A percentile compares a stretch with the other conserved stretches of the same genome.
These are phyloP conservation scores for Termitomyces sp. DNA, from an alignment of 768 basidiomycete genomes.

Conservation along the genomic window DNA sequence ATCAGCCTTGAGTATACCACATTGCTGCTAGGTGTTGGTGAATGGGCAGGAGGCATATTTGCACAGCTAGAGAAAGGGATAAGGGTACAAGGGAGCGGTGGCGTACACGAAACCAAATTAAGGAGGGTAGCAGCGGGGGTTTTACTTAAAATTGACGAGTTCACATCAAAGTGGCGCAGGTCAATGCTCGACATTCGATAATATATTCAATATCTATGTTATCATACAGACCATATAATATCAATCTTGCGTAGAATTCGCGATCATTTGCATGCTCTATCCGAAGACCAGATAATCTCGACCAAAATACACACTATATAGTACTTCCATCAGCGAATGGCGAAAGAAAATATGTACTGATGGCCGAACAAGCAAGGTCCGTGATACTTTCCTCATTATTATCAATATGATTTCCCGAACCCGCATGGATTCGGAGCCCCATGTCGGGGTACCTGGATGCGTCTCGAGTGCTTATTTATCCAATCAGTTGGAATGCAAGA, in stretches of 20 bases:
- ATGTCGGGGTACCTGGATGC: no score
- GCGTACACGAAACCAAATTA: constrained; percentile 54
- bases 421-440: no score
- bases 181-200: constrained; percentile 45
- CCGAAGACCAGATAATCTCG: no score
- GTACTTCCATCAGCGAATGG: neutral
- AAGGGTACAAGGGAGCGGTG: constrained; percentile 57
- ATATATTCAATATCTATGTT: neutral
- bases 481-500: neutral
- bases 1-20: constrained; percentile 72
- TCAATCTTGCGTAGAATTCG: neutral
- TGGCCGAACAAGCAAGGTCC: no score
- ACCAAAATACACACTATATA: no score
- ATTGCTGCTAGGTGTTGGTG: constrained; percentile 62
- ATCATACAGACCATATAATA: neutral
- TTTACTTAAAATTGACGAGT: constrained; percentile 70
- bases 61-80: constrained; percentile 57
- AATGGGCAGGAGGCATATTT: constrained; percentile 78
- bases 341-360: neutral
- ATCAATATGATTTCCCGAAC: no score
- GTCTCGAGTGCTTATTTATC: neutral
- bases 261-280: neutral
- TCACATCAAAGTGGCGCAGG: constrained; percentile 61
- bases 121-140: constrained; percentile 74
- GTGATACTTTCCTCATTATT: no score